Conservation (phyloP, 495 filamentous ascomycete species). For the Neurospora tetrasperma region DNA sequence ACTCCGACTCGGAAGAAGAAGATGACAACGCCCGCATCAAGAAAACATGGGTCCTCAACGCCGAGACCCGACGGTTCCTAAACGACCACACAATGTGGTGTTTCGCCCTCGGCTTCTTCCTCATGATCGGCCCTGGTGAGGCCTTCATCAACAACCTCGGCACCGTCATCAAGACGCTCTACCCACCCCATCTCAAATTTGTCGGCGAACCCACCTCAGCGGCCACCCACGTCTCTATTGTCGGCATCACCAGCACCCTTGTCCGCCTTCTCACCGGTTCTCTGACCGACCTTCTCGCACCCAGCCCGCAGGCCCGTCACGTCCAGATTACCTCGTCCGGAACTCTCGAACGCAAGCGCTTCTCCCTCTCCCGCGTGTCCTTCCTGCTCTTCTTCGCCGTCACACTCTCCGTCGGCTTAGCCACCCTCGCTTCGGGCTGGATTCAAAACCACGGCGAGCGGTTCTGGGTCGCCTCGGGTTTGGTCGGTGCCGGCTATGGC, state of each 20-base stretch:
- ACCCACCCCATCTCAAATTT: conserved; percentile 45
- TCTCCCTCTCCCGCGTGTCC: conserved; percentile 61
- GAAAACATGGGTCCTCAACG: conserved; percentile 79
- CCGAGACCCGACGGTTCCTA: conserved; percentile 74
- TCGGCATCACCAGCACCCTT: conserved; percentile 83
- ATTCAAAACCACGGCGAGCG: conserved; percentile 54
- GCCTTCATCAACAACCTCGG: conserved; percentile 97
- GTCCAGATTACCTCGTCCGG: conserved; percentile 26
- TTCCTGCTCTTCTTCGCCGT: conserved; percentile 70
- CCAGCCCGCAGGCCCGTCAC: conserved; percentile 37
- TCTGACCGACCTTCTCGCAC: conserved; percentile 79
- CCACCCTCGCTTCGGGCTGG: conserved; percentile 61
- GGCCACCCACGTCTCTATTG: conserved; percentile 84
- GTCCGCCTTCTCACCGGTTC: conserved; percentile 78
- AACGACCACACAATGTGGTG: conserved; percentile 90
- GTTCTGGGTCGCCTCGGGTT: conserved; percentile 70
- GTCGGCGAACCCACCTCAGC: conserved; percentile 48
- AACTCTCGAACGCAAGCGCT: conserved; percentile 22
- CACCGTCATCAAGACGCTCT: conserved; percentile 80
- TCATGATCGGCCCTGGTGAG: conserved; percentile 88
- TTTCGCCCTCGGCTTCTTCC: conserved; percentile 82
- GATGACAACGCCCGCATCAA: conserved; percentile 60
- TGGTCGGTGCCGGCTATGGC: conserved; percentile 85
- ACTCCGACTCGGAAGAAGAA: conserved; percentile 37
- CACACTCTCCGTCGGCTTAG: conserved; percentile 65